These are phyloP conservation scores for Thelephora ganbajun DNA, from an alignment of 768 basidiomycete species.

Conservation along the genomic window DNA sequence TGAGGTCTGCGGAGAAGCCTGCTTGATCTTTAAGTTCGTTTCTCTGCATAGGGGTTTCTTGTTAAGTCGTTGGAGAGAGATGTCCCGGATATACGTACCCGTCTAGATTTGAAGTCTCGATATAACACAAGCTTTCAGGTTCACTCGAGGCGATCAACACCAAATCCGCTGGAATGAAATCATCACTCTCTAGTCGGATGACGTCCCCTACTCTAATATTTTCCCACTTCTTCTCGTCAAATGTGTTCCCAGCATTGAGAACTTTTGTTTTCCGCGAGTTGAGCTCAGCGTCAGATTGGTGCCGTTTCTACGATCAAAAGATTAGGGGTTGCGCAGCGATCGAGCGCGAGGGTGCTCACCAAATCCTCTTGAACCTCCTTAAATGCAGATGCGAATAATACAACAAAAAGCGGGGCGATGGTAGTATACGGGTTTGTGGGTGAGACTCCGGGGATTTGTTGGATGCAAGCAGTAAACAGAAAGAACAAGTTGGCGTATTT, in stretches of 20 bases:
- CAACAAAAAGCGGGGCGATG: constrained; percentile 77
- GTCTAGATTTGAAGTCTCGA: constrained; percentile 95
- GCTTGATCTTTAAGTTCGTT: constrained; percentile 98
- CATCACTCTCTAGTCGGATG: constrained; percentile 78
- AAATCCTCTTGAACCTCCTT: constrained; percentile 95
- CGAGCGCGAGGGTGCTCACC: constrained; percentile 29
- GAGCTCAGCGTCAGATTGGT: constrained; percentile 86
- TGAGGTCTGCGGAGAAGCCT: constrained; percentile 75
- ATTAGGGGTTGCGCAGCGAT: not conserved
- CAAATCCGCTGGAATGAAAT: constrained; percentile 94
- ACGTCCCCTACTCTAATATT: constrained; percentile 86
- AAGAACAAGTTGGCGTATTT: constrained; percentile 99
- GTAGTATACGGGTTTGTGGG: constrained; percentile 94
- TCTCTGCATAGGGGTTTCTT: constrained; percentile 36
- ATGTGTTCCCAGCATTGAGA: constrained; percentile 46
- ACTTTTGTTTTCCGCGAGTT: constrained; percentile 76
- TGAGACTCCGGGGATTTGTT: constrained; percentile 96
- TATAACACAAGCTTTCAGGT: constrained; percentile 94
- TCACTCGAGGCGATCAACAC: constrained; percentile 80
- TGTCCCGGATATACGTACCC: constrained; percentile 39
- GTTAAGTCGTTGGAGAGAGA: not conserved
- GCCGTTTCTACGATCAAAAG: constrained; percentile 59
- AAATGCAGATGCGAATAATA: constrained; percentile 85
- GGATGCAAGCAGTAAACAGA: constrained; percentile 92
- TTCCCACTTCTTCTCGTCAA: constrained; percentile 74